Evolutionary conservation across 306 rosid genomes (phyloP).

Genomic region (Cucumis cinereus): DNA sequence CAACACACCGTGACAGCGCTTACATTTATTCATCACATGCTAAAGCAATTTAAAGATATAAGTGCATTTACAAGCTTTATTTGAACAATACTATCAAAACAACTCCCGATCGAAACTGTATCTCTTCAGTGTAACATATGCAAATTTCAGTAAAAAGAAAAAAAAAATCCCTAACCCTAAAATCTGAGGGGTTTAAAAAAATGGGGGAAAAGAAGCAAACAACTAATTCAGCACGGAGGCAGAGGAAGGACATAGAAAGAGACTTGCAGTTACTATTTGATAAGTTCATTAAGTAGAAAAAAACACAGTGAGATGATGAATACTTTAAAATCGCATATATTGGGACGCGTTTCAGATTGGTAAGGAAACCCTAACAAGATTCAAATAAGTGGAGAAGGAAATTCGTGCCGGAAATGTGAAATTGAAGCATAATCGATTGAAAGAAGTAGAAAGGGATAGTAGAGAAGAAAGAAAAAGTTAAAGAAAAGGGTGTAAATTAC

Average conservation of each 20-base stretch:
- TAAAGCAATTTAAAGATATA: neutral
- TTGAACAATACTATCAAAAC: neutral
- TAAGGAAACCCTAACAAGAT: conserved; percentile 3
- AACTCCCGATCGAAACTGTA: neutral
- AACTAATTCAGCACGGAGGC: neutral
- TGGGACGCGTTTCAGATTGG: neutral
- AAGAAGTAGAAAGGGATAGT: neutral
- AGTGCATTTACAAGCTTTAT: neutral
- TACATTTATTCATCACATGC: neutral
- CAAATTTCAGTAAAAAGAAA: neutral
- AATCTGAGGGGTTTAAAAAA: neutral
- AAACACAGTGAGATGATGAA: neutral
- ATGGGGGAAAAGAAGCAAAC: neutral
- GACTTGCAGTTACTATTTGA: neutral
- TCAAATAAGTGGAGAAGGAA: neutral
- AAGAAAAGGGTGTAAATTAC: neutral
- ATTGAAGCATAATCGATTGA: neutral
- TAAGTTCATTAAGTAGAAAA: neutral
- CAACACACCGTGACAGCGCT: neutral
- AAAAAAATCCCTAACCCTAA: neutral
- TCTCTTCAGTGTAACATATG: neutral
- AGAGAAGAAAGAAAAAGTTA: neutral
- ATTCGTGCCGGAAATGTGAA: neutral
- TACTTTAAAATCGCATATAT: neutral
- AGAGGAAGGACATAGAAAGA: neutral